Evolutionary conservation across 495 filamentous ascomycete species (phyloP), one percentile per base, ranked within the genome.

Genomic region (Daldinia grandis): DNA sequence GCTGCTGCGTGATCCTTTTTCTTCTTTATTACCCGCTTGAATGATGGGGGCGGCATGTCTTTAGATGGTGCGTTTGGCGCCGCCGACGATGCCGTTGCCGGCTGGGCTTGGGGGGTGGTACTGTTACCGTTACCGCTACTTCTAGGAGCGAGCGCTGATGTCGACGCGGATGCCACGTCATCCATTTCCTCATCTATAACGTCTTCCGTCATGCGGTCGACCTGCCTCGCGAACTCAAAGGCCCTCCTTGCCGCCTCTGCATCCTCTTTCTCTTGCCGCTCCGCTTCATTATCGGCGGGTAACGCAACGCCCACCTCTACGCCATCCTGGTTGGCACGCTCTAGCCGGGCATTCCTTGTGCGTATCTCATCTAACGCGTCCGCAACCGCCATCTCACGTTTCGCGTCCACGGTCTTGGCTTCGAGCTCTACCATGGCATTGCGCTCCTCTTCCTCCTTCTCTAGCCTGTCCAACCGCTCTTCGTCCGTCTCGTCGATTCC

Each of bases 361-460:
- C 95, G 84, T 51, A 98, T 98, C 81, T 98, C 94, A 80, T 99
- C 96, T 69, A 99, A 80, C 31, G 93, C 93, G 82, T 99, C 96
- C 37, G 96, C 96, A 71, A 98, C 91, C 53, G 90, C 91, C 96
- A 99, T 98, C 82, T 98, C 96, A 61, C 91, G 83, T 84, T 95
- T 97, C n/a, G 93, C 93, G 78, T 99, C 96, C 28, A 89, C 80
- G 62, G 93, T 97, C 30, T 93, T 93, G 8, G 86, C 89, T 78
- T 99, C 95, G 44, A 99, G 83, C 81, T 95, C 90, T 49, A 85
- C 89, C 80, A 99, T 99, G 4, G 93, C 91, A 77, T 97, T 92
- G 64, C 94, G 92, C 74, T 89, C 86, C 71, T 87, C 84, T 64
- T 91, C 90, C 62, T 91, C 90, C 73, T 93, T 91, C 81, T 97